Conservation (phyloP, 1,284 basidiomycete species). For the Neolentinus lepideus region DNA sequence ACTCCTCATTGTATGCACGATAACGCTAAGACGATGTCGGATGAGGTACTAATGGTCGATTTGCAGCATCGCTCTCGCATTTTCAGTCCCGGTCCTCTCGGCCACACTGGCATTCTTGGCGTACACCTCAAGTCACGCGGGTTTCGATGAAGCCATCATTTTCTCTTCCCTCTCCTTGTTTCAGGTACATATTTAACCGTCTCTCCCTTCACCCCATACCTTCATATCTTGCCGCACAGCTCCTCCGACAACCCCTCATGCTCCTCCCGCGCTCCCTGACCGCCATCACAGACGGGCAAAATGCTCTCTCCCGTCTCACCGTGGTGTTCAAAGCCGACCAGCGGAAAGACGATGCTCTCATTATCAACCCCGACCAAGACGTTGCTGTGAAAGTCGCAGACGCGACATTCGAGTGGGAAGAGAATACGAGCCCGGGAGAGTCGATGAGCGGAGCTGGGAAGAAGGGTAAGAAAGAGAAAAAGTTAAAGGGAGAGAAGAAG, state of each 20-base stretch:
- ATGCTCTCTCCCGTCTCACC: conserved; percentile 47
- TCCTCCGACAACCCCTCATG: conserved; percentile 59
- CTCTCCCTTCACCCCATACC: conserved; percentile 17
- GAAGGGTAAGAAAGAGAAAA: conserved; percentile 14
- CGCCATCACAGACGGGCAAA: conserved; percentile 57
- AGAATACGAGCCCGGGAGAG: conserved; percentile 18
- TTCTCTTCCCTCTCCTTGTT: conserved; percentile 70
- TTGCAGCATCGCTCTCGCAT: conserved; percentile 41
- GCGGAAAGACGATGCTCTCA: conserved; percentile 32
- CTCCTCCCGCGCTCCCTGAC: conserved; percentile 62
- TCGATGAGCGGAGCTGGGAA: conserved; percentile 11
- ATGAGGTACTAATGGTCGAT: conserved; percentile 4
- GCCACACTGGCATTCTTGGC: conserved; percentile 73
- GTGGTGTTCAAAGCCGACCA: conserved; percentile 56
- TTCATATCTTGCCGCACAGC: neutral
- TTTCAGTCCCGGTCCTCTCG: conserved; percentile 59
- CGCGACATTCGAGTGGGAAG: conserved; percentile 65
- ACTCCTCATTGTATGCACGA: neutral
- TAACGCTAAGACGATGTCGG: neutral
- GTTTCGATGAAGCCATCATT: conserved; percentile 58
- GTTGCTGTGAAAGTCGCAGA: conserved; percentile 43
- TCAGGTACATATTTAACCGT: conserved; percentile 31
- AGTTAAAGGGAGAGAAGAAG: conserved; percentile 14
- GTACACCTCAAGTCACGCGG: conserved; percentile 49
- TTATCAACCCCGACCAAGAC: conserved; percentile 37